These are phyloP conservation scores for Thalassiosira hispida DNA, from an alignment of 352 stramenopile species.

Conservation along the genomic window DNA sequence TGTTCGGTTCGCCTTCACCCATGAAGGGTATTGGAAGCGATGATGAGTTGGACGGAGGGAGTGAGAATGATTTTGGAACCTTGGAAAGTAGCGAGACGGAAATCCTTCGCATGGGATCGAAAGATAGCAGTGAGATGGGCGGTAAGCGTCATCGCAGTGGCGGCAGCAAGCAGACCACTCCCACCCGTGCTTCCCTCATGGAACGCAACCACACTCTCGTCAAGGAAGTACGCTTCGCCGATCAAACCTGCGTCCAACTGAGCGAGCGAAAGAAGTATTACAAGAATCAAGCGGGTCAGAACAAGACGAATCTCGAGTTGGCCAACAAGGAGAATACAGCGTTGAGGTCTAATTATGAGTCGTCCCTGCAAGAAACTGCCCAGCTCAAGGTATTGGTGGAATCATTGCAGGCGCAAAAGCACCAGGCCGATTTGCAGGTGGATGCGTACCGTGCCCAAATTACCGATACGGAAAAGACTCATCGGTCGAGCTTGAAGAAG, in stretches of 20 bases:
- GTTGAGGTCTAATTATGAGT: conserved; percentile 38
- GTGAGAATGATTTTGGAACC: conserved; percentile 1
- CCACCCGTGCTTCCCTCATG: conserved; percentile 47
- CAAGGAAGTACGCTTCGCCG: conserved; percentile 84
- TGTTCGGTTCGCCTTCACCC: conserved; percentile 1
- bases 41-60: neutral
- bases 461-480: conserved; percentile 28
- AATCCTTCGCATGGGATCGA: neutral
- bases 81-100: neutral
- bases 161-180: neutral
- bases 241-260: conserved; percentile 84
- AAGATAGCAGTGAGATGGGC: neutral
- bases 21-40: conserved; percentile 5
- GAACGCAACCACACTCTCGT: conserved; percentile 80
- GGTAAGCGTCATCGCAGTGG: neutral
- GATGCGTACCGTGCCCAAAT: conserved; percentile 42
- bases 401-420: conserved; percentile 32
- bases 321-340: conserved; percentile 48
- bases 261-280: conserved; percentile 62
- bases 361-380: conserved; percentile 45
- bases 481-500: conserved; percentile 28
- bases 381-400: conserved; percentile 47
- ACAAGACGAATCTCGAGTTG: conserved; percentile 21
- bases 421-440: conserved; percentile 29
- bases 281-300: conserved; percentile 35